A percentile compares a stretch with the other conserved stretches of the same genome.
phyloP scores from a whole-genome alignment of 1,139 yeast species.

The Geotrichum reessii region DNA sequence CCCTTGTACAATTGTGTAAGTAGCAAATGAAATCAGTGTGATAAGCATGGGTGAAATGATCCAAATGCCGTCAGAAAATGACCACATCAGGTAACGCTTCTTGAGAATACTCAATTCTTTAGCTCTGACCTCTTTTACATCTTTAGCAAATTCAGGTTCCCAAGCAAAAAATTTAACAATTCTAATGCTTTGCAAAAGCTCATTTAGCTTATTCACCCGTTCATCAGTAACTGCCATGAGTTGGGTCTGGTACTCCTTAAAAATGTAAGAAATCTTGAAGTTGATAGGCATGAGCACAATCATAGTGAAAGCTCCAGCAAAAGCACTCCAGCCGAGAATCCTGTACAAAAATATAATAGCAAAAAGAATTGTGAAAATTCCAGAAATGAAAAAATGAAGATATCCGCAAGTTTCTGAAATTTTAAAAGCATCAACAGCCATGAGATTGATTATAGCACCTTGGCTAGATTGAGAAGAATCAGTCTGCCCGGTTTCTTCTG shows the following conservation, averaged over 20 bases:
- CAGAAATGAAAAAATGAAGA: conserved; percentile 71
- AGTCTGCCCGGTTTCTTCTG: conserved; percentile 14
- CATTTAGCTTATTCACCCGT: conserved; percentile 88
- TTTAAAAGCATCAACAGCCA: conserved; percentile 94
- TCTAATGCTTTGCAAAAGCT: conserved; percentile 87
- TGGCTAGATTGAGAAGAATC: conserved; percentile 55
- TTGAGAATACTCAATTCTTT: conserved; percentile 60
- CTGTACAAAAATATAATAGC: conserved; percentile 62
- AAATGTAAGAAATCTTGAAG: conserved; percentile 55
- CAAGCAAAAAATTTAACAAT: conserved; percentile 94
- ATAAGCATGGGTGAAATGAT: conserved; percentile 75
- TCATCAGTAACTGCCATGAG: conserved; percentile 77
- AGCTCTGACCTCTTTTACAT: conserved; percentile 64
- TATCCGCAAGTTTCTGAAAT: conserved; percentile 83
- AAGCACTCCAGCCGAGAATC: conserved; percentile 83
- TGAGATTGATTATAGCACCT: conserved; percentile 88
- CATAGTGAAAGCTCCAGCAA: conserved; percentile 69
- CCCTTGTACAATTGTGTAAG: conserved; percentile 66
- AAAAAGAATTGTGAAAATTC: conserved; percentile 61
- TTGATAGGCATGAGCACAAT: conserved; percentile 66
- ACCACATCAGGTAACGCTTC: conserved; percentile 63
- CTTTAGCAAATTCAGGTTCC: conserved; percentile 79
- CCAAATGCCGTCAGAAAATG: conserved; percentile 62
- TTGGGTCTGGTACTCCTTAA: conserved; percentile 63
- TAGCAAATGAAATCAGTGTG: conserved; percentile 72